Percentiles rank a stretch among this genome's conserved stretches.
These are phyloP conservation scores for Solanum sitiens DNA, from an alignment of 257 asterid species.

Conservation along the genomic window DNA sequence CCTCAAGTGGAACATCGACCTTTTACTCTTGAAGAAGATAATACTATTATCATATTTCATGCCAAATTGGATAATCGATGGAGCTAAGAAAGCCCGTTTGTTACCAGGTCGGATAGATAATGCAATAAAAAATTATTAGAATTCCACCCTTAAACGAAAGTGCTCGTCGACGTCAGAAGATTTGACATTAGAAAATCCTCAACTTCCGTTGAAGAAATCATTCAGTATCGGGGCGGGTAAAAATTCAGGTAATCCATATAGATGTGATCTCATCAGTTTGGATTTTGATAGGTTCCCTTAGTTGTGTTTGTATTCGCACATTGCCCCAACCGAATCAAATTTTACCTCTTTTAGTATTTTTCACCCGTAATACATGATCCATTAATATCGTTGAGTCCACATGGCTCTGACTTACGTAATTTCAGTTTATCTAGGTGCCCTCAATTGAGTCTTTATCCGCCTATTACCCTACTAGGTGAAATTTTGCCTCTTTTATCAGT, in stretches of 20 bases:
- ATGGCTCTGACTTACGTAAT: too few relatives aligned
- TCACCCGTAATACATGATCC: not conserved
- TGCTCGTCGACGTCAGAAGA: not conserved
- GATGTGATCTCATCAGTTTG: not conserved
- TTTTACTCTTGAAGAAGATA: not conserved
- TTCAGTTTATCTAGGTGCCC: not conserved
- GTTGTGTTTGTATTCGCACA: not conserved
- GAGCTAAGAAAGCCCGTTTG: not conserved
- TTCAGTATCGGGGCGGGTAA: not conserved
- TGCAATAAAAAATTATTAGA: not conserved
- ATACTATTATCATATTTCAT: not conserved
- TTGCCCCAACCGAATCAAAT: not conserved
- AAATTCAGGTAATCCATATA: not conserved
- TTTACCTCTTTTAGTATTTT: not conserved
- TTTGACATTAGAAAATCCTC: not conserved
- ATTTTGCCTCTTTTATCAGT: too few relatives aligned
- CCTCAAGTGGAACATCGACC: not conserved
- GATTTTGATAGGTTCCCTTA: not conserved
- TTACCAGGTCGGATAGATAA: not conserved
- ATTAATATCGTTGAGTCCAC: not conserved
- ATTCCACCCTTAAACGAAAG: not conserved
- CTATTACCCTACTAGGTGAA: not conserved
- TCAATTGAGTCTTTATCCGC: not conserved
- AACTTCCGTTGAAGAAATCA: not conserved
- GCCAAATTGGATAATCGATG: not conserved